phyloP scores from a whole-genome alignment of 2,329 filamentous ascomycete genomes.

The Rhynchosporium graminicola region DNA sequence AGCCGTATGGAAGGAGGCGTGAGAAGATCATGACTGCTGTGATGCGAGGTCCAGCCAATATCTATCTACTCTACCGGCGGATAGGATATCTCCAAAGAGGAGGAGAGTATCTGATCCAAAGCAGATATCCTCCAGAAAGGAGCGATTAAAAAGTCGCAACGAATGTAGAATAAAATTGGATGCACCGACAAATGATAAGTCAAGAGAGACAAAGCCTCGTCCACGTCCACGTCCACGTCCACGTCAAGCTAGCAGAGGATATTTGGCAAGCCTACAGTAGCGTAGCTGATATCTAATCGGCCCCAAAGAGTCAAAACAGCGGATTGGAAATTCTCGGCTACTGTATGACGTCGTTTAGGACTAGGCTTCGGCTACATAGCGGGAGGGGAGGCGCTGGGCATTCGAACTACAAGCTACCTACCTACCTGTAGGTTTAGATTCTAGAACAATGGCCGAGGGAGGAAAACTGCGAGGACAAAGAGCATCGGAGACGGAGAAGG shows the following conservation, averaged over 20 bases:
- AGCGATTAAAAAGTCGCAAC: not conserved
- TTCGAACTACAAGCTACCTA: not conserved
- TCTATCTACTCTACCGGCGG: not conserved
- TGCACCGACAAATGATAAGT: conserved; percentile 10
- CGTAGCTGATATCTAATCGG: conserved; percentile 11
- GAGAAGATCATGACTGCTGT: conserved; percentile 30
- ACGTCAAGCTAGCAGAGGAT: not conserved
- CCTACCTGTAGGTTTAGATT: not conserved
- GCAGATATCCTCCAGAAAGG: not conserved
- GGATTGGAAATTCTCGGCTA: not conserved
- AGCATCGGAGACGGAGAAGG: not conserved
- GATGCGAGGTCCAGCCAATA: not conserved
- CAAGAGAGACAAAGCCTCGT: not conserved
- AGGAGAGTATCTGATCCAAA: not conserved
- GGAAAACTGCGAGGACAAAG: not conserved
- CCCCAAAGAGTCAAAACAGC: conserved; percentile 9
- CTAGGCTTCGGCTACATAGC: not conserved
- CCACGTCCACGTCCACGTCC: conserved; percentile 17
- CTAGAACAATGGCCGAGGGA: not conserved
- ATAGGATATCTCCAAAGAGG: not conserved
- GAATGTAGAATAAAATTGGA: not conserved
- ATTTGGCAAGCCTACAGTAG: not conserved
- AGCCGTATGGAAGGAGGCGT: conserved; percentile 31
- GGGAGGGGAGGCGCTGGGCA: not conserved
- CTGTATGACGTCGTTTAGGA: conserved; percentile 1